Percentiles rank a stretch among this genome's conserved stretches.
Evolutionary conservation across 1,284 basidiomycete genomes (phyloP).

Genomic region (Coniophora puteana): DNA sequence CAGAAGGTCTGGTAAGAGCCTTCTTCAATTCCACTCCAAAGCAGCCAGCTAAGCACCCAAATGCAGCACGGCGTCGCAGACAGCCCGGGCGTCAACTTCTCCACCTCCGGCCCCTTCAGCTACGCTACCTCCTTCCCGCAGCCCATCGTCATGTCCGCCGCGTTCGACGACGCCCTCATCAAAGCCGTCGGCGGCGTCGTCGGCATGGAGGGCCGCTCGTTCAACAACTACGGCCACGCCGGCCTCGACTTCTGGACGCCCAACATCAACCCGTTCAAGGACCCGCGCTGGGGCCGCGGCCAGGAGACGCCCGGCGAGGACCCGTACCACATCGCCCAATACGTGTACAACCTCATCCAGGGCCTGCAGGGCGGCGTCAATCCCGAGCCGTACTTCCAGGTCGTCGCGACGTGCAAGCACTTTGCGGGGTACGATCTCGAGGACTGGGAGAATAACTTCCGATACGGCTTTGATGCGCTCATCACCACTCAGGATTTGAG

Average conservation of each 20-base stretch:
- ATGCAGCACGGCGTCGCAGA: slow-evolving; percentile 47
- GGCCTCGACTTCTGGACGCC: slow-evolving; percentile 56
- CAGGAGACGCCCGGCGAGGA: slow-evolving; percentile 62
- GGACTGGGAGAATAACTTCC: slow-evolving; percentile 45
- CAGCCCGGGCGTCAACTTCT: slow-evolving; percentile 50
- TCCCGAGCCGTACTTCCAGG: slow-evolving; percentile 45
- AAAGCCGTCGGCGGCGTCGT: slow-evolving; percentile 43
- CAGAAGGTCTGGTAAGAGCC: slow-evolving; percentile 41
- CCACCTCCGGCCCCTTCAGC: slow-evolving; percentile 45
- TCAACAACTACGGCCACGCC: slow-evolving; percentile 47
- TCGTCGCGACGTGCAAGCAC: slow-evolving; percentile 56
- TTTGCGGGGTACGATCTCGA: slow-evolving; percentile 57
- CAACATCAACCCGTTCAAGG: slow-evolving; percentile 59
- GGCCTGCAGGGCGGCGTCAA: slow-evolving; percentile 55
- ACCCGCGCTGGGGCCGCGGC: slow-evolving; percentile 58
- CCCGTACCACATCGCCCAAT: slow-evolving; percentile 47
- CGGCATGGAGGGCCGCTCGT: slow-evolving; percentile 53
- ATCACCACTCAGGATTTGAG: slow-evolving; percentile 53
- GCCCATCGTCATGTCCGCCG: slow-evolving; percentile 89
- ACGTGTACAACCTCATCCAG: slow-evolving; percentile 48
- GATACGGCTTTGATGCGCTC: slow-evolving; percentile 47
- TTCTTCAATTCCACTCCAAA: background rate
- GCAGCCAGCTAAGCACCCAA: background rate
- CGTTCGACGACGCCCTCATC: slow-evolving; percentile 65
- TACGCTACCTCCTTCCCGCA: slow-evolving; percentile 59